Percentiles rank a stretch among this genome's conserved stretches.
Conservation (phyloP, 441 rosid genomes). For the Gossypium laxum region DNA sequence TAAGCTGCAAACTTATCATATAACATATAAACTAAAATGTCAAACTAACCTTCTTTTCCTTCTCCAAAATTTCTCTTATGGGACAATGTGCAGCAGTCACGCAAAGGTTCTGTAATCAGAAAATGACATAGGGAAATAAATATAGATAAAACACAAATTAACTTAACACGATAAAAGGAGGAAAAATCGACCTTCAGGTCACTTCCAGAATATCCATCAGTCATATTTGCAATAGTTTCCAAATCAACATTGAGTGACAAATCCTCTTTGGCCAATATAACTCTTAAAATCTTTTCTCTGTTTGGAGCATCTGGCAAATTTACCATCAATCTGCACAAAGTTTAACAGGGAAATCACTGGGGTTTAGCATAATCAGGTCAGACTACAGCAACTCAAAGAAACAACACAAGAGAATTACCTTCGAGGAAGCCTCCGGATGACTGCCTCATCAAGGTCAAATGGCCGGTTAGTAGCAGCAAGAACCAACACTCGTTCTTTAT, state of each 20-base stretch:
- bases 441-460: constrained; percentile 98
- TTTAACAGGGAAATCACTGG: constrained; percentile 1
- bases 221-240: constrained; percentile 78
- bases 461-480: constrained; percentile 98
- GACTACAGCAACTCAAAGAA: background rate
- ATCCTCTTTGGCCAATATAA: constrained; percentile 84
- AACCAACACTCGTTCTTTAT: constrained; percentile 85
- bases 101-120: constrained; percentile 66
- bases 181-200: constrained; percentile 63
- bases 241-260: constrained; percentile 56
- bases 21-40: background rate
- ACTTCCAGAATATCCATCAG: constrained; percentile 97
- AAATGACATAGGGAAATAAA: constrained; percentile 19
- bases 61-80: constrained; percentile 83
- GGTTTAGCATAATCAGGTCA: background rate
- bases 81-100: constrained; percentile 97
- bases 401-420: constrained; percentile 36
- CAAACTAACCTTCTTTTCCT: constrained; percentile 80
- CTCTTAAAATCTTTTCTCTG: constrained; percentile 67
- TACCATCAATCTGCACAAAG: constrained; percentile 78
- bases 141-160: background rate
- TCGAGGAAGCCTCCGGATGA: constrained; percentile 92
- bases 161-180: background rate
- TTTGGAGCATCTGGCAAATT: constrained; percentile 81
- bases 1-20: background rate